Percentiles rank a stretch among this genome's conserved stretches.
phyloP scores from a whole-genome alignment of 257 asterid genomes.

The Asclepias syriaca region DNA sequence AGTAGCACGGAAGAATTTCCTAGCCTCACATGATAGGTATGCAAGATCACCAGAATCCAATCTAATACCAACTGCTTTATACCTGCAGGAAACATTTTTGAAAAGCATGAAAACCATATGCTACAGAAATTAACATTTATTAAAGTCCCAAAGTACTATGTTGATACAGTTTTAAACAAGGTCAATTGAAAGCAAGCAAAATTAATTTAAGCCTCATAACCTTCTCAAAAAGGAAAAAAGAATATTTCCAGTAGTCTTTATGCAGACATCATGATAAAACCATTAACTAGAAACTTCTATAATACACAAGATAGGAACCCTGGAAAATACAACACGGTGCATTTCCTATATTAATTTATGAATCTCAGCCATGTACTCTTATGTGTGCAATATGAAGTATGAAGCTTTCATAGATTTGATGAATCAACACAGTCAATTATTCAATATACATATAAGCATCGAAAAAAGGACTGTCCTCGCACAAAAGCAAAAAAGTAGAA shows the following conservation, averaged over 20 bases:
- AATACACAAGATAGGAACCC: neutral
- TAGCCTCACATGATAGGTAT: constrained; percentile 71
- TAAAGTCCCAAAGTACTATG: neutral
- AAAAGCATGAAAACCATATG: constrained; percentile 14
- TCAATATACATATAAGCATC: neutral
- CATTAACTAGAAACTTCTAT: neutral
- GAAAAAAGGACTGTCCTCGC: neutral
- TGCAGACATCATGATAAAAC: neutral
- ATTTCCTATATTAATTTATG: neutral
- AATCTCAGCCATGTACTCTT: neutral
- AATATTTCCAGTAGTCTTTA: neutral
- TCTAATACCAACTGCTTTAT: constrained; percentile 81
- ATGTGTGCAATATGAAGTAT: neutral
- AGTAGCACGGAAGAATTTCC: constrained; percentile 59
- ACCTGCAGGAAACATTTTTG: constrained; percentile 43
- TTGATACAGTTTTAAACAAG: neutral
- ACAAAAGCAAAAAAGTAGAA: neutral
- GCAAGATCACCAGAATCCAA: constrained; percentile 99
- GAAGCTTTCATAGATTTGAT: neutral
- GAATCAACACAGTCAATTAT: neutral
- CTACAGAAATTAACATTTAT: neutral
- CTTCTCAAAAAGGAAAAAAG: neutral
- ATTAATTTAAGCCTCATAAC: neutral
- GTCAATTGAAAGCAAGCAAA: neutral
- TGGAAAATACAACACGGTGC: neutral